Percentiles rank a stretch among this genome's conserved stretches.
These are phyloP conservation scores for Populus nigra DNA, from an alignment of 345 rosid genomes.

Conservation along the genomic window DNA sequence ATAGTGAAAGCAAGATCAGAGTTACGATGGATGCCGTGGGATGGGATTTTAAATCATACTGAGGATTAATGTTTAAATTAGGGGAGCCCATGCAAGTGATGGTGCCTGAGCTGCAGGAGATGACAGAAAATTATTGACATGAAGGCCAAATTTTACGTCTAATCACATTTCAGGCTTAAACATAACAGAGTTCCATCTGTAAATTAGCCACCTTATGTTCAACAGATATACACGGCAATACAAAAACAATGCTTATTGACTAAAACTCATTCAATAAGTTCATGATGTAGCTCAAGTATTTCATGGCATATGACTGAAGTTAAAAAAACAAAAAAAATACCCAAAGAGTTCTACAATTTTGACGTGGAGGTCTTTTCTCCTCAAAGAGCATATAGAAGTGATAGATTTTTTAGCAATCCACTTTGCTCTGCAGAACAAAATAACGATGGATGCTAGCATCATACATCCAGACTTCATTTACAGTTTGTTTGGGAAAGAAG, in stretches of 20 bases:
- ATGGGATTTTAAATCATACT: background rate
- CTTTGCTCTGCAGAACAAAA: background rate
- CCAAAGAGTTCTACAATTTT: background rate
- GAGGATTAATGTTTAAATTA: background rate
- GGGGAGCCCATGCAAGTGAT: background rate
- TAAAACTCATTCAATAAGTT: background rate
- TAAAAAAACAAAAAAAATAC: background rate
- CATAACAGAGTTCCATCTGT: background rate
- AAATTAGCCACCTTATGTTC: constrained; percentile 2
- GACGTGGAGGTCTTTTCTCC: background rate
- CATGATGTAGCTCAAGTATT: background rate
- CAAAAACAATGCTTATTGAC: background rate
- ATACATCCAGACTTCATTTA: background rate
- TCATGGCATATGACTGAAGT: background rate
- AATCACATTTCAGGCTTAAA: background rate
- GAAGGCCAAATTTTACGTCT: background rate
- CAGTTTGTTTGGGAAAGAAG: too few relatives aligned
- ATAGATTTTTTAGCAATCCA: background rate
- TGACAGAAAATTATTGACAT: background rate
- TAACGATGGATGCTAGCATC: background rate
- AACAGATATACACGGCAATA: background rate
- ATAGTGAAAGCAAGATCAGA: constrained; percentile 22
- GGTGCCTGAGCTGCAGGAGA: background rate
- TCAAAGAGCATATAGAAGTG: background rate
- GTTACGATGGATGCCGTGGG: background rate